Evolutionary conservation across 1,284 basidiomycete species (phyloP).

Genomic region (Megacollybia platyphylla): DNA sequence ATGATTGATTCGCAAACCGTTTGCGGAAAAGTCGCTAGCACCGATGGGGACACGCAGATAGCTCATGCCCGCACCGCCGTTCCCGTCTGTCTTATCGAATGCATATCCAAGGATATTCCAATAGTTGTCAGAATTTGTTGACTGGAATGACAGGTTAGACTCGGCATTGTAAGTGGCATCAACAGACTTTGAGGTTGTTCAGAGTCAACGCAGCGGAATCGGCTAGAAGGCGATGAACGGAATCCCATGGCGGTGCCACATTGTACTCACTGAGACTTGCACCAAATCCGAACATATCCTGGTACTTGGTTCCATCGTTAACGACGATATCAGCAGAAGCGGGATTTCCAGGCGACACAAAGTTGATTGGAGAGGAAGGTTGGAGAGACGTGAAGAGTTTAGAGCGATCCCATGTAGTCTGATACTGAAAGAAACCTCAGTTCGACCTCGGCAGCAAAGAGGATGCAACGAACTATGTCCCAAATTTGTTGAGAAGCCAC

Average conservation of each 20-base stretch:
- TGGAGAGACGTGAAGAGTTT: slow-evolving; percentile 34
- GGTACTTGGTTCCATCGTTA: slow-evolving; percentile 26
- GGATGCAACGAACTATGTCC: slow-evolving; percentile 23
- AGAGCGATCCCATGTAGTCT: slow-evolving; percentile 48
- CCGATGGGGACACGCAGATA: slow-evolving; percentile 39
- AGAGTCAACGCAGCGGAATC: slow-evolving; percentile 38
- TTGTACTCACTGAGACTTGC: slow-evolving; percentile 29
- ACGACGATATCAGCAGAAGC: slow-evolving; percentile 36
- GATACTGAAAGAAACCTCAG: slow-evolving; percentile 27
- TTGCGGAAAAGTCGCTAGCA: slow-evolving; percentile 39
- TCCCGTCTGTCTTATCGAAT: slow-evolving; percentile 32
- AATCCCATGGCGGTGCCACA: not conserved
- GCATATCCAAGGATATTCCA: slow-evolving; percentile 28
- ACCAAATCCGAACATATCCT: slow-evolving; percentile 37
- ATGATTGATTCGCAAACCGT: slow-evolving; percentile 4
- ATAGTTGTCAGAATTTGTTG: slow-evolving; percentile 30
- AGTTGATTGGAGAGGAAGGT: slow-evolving; percentile 38
- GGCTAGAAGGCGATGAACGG: slow-evolving; percentile 16
- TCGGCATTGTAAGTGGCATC: not conserved
- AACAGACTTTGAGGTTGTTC: slow-evolving; percentile 33
- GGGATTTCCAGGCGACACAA: slow-evolving; percentile 28
- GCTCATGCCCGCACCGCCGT: slow-evolving; percentile 35
- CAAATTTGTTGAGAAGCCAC: slow-evolving; percentile 25
- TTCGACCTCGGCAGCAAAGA: not conserved
- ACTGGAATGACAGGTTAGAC: slow-evolving; percentile 11